Evolutionary conservation across 176 grass and related monocot species (phyloP), one percentile per base, ranked within the genome.

Genomic region (Cocos nucifera): DNA sequence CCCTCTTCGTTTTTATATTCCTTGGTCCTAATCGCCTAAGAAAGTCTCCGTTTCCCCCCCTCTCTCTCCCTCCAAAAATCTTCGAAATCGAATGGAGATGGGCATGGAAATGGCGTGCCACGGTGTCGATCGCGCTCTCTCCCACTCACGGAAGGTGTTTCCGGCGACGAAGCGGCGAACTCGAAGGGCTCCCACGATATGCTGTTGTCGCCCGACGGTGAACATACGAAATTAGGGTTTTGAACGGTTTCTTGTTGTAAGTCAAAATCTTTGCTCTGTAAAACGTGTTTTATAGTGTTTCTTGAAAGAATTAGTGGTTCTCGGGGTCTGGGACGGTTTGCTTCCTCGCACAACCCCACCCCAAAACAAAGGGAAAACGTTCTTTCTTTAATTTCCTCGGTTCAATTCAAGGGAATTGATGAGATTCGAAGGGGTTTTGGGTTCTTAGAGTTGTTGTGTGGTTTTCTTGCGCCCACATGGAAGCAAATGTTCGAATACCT

Each of bases 401-500:
- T 30, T 30, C 28, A 30, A 30, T 6, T 30, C 28, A 30, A 30
- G 28, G 5, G 28, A 30, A 30, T 30, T 30, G 5, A 30, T 30
- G 28, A 30, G 28, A 30, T 30, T 30, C 9, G 35, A 9, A 18
- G 28, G 28, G 5, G 28, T 30, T 30, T 18, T 26, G 17, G 9
- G 12, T 4, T 32, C 32, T n/a, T 56, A 3, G 8, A 26, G 24
- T 18, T 4, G 54, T 20, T 56, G 4, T 68, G 4, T 27, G 29
- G 65, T 21, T 57, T 35, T 17, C 51, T 7, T 29, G 18, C 17
- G 51, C 4, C 14, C 3, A 9, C 17, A 68, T 68, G 65, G 27
- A 25, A 16, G 65, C 26, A 39, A 68, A 68, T 44, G 65, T 68
- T 68, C 65, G 65, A 56, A 68, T 68, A 68, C 65, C 17, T 68